These are phyloP conservation scores for Laguncularia racemosa DNA, from an alignment of 345 rosid species.

Conservation along the genomic window DNA sequence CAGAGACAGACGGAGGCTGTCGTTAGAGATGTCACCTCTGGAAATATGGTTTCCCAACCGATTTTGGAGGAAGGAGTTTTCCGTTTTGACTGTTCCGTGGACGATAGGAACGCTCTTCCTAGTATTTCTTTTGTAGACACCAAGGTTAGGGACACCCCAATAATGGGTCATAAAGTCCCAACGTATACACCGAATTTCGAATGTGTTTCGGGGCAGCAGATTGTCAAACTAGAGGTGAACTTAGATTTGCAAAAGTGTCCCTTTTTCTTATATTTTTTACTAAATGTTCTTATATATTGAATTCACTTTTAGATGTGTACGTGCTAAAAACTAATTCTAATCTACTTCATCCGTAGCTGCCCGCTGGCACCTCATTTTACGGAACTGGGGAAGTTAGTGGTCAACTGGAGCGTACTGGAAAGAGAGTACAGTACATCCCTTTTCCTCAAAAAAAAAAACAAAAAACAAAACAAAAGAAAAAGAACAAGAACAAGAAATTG, in stretches of 20 bases:
- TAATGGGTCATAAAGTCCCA: conserved; percentile 35
- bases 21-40: conserved; percentile 19
- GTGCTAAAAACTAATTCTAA: background rate
- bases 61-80: conserved; percentile 72
- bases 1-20: conserved; percentile 19
- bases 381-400: conserved; percentile 99
- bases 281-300: background rate
- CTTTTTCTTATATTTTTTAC: too few species aligned
- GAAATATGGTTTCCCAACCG: conserved; percentile 59
- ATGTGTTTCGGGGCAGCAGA: conserved; percentile 41
- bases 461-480: too few species aligned
- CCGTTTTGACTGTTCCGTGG: conserved; percentile 58
- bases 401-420: conserved; percentile 86
- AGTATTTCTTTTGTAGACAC: conserved; percentile 56
- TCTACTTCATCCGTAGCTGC: conserved; percentile 38
- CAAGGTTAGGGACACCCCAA: conserved; percentile 47
- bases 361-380: conserved; percentile 74
- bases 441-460: background rate
- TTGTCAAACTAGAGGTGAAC: conserved; percentile 61
- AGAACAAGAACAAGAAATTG: too few species aligned
- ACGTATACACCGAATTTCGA: conserved; percentile 39
- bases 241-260: background rate
- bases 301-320: background rate
- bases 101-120: conserved; percentile 47
- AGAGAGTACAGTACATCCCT: conserved; percentile 56